Base-by-base conservation (phyloP, 1,139 yeast genomes). In the Taiozyma sp. region DNA sequence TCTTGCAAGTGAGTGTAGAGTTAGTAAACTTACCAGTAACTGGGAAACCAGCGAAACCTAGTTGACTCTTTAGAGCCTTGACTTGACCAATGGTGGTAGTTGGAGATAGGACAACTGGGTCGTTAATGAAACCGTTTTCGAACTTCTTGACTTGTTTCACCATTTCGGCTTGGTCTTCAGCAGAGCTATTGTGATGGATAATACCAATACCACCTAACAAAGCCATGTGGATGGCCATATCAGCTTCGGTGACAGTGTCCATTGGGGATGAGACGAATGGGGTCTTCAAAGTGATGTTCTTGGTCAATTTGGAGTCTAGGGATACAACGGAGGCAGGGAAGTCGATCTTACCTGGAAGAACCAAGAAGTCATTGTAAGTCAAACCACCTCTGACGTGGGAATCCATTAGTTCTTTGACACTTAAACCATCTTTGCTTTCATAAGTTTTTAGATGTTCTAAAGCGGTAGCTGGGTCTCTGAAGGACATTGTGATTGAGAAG, bases 211-310 rank as follows among this genome's bases (percentile, higher is more conserved):
- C 99, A 70, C 99, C 99, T 64, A 92, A 82, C 63, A 93, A 81
- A 62, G 99, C 98, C 97, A 93, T 92, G 75, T 91, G 85, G 65
- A 95, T 93, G 60, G 99, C 99, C 99, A 93, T 93, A 56, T 84
- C 87, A 57, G 91, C 78, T 77, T 93, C 99, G 54, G 99, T 95
- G 58, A 93, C 99, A 50, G 99, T 93, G 74, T 93, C 99, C 99
- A 93, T 93, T 64, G 99, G 99, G 65, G 97, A 90, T 39, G 98
- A 92, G 57, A 93, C 93, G 64, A 93, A 89, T 57, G 99, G 99
- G 48, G 97, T 78, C 76, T 87, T 91, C 72, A 93, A 79, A 52
- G 95, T 75, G 76, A 93, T 93, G 67, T 86, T 87, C 78, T 87
- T 91, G 69, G 99, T 91, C 71, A 93, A 79, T 71, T 80, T 87